Evolutionary conservation across 2,329 filamentous ascomycete species (phyloP).

Genomic region (Fusarium domesticum): DNA sequence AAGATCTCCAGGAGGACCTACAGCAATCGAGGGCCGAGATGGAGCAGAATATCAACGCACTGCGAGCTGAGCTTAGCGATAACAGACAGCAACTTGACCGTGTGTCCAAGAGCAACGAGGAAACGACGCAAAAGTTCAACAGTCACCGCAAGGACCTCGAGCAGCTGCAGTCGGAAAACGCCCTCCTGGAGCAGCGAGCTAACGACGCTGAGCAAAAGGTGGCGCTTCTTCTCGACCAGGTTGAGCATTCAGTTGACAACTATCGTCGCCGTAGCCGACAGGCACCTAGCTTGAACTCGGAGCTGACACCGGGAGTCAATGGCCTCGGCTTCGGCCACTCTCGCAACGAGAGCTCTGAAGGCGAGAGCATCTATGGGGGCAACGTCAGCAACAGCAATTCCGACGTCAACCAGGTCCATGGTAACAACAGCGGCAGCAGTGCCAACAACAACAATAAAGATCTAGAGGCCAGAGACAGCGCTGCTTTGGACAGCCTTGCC

Average conservation of each 20-base stretch:
- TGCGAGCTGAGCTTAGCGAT: slow-evolving; percentile 67
- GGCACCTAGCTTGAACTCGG: slow-evolving; percentile 51
- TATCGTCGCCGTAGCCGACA: slow-evolving; percentile 78
- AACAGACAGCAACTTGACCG: slow-evolving; percentile 67
- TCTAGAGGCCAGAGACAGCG: slow-evolving; percentile 53
- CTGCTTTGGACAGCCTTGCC: slow-evolving; percentile 83
- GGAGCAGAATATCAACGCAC: slow-evolving; percentile 64
- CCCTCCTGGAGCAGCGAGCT: slow-evolving; percentile 75
- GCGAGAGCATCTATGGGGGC: slow-evolving; percentile 62
- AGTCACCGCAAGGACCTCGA: slow-evolving; percentile 67
- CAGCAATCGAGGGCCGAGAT: slow-evolving; percentile 63
- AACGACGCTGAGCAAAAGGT: slow-evolving; percentile 91
- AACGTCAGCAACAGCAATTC: slow-evolving; percentile 39
- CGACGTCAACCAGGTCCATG: slow-evolving; percentile 63
- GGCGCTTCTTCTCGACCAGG: slow-evolving; percentile 86
- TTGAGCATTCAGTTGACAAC: slow-evolving; percentile 89
- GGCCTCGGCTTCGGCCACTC: slow-evolving; percentile 41
- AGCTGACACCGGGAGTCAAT: slow-evolving; percentile 34
- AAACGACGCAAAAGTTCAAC: slow-evolving; percentile 55
- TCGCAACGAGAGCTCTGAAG: slow-evolving; percentile 56
- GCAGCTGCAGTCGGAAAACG: slow-evolving; percentile 78
- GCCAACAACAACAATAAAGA: slow-evolving; percentile 35
- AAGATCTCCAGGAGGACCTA: slow-evolving; percentile 66
- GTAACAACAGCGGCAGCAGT: too few species aligned
- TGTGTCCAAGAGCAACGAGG: slow-evolving; percentile 54